Conservation (phyloP, 2,329 filamentous ascomycete species). For the Xylaria sp. region DNA sequence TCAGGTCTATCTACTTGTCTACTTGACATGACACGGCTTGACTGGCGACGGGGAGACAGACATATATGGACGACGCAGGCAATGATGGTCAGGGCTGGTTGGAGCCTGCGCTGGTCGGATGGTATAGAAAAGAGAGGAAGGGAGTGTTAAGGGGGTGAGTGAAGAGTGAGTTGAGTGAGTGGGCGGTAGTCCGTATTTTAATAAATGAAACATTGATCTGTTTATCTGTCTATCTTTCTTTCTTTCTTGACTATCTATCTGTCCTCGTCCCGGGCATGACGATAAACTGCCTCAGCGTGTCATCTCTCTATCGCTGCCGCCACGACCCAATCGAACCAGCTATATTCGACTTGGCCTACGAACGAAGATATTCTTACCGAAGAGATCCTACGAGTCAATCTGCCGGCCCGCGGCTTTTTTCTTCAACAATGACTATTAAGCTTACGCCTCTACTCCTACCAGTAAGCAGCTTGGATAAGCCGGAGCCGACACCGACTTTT, state of each 20-base stretch:
- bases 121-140: conserved; percentile 1
- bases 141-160: too few relatives aligned
- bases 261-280: not conserved
- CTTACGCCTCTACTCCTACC: not conserved
- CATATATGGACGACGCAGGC: not conserved
- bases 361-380: not conserved
- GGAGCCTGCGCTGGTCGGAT: not conserved
- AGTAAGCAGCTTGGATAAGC: not conserved
- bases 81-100: too few relatives aligned
- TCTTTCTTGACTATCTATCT: too few relatives aligned
- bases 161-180: too few relatives aligned
- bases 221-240: too few relatives aligned
- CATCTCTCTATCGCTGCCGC: not conserved
- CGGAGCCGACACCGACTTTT: not conserved
- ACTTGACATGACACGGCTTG: not conserved
- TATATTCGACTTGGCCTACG: not conserved
- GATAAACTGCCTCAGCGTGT: not conserved
- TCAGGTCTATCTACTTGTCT: not conserved
- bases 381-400: not conserved
- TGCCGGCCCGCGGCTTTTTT: not conserved
- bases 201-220: conserved; percentile 12
- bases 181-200: conserved; percentile 1
- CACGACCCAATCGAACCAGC: not conserved
- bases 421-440: not conserved
- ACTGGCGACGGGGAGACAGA: not conserved